These are phyloP conservation scores for Xylariaceae sp. DNA, from an alignment of 2,329 filamentous ascomycete species.

Conservation along the genomic window DNA sequence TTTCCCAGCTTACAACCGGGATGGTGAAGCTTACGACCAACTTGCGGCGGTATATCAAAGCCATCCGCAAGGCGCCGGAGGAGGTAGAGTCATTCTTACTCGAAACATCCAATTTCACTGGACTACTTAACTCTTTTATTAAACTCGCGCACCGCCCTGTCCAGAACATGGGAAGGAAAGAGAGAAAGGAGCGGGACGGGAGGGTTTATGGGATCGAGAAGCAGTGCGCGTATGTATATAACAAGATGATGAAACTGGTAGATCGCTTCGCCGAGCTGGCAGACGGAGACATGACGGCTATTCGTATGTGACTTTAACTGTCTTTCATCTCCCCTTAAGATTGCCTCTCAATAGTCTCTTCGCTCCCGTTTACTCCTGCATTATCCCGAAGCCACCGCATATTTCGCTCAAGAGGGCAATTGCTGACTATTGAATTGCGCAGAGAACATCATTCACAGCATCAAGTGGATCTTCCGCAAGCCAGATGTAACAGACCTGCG, in stretches of 20 bases:
- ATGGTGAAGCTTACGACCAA: slow-evolving; percentile 17
- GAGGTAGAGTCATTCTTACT: slow-evolving; percentile 14
- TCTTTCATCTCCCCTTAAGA: background rate
- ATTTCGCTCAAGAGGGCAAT: too few species aligned
- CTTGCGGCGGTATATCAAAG: slow-evolving; percentile 10
- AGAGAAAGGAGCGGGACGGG: slow-evolving; percentile 1
- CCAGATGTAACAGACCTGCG: slow-evolving; percentile 21
- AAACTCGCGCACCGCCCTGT: slow-evolving; percentile 1
- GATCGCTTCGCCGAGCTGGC: slow-evolving; percentile 17
- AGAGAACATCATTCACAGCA: slow-evolving; percentile 13
- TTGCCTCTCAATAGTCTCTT: too few species aligned
- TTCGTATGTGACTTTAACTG: slow-evolving; percentile 12
- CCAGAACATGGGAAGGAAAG: background rate
- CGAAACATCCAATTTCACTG: slow-evolving; percentile 16
- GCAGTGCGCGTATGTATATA: slow-evolving; percentile 11
- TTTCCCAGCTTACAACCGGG: slow-evolving; percentile 13
- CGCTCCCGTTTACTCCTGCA: too few species aligned
- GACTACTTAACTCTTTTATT: slow-evolving; percentile 14
- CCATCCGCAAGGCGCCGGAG: slow-evolving; percentile 11
- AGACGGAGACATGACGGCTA: background rate
- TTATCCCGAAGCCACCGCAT: too few species aligned
- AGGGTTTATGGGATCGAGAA: slow-evolving; percentile 1
- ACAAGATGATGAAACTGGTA: slow-evolving; percentile 15
- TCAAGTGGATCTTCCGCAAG: slow-evolving; percentile 19
- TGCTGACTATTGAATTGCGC: background rate